phyloP scores from a whole-genome alignment of 2,329 filamentous ascomycete species.

The Mycosphaerella sp. region DNA sequence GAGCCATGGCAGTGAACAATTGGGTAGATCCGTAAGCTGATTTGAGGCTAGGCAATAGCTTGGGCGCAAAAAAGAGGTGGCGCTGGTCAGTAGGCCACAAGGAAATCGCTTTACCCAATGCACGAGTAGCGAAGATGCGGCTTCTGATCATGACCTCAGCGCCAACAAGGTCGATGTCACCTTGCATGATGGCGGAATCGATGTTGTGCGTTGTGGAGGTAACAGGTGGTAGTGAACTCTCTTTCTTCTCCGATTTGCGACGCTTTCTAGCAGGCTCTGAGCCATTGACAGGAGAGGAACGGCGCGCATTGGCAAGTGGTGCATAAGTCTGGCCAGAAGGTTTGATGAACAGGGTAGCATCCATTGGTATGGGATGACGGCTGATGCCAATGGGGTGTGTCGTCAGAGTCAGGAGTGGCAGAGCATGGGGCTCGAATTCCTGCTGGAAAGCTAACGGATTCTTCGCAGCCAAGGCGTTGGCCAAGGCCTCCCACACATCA shows the following conservation, averaged over 20 bases:
- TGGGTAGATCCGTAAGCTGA: conserved; percentile 81
- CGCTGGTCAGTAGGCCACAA: conserved; percentile 59
- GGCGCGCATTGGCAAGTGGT: conserved; percentile 38
- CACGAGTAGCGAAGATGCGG: conserved; percentile 77
- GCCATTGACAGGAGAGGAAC: conserved; percentile 43
- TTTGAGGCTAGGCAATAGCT: conserved; percentile 59
- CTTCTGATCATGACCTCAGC: conserved; percentile 83
- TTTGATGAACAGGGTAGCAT: conserved; percentile 79
- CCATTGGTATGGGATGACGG: conserved; percentile 87
- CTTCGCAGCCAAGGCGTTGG: conserved; percentile 58
- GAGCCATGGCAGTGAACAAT: conserved; percentile 70
- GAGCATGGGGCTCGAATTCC: conserved; percentile 69
- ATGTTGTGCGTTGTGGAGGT: conserved; percentile 76
- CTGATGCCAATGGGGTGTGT: conserved; percentile 89
- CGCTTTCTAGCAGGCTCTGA: conserved; percentile 68
- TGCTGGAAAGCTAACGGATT: conserved; percentile 59
- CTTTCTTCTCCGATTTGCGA: conserved; percentile 73
- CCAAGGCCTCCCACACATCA: conserved; percentile 77
- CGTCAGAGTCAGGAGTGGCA: conserved; percentile 75
- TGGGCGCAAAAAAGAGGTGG: conserved; percentile 58
- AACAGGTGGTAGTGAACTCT: conserved; percentile 55
- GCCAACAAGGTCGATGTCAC: conserved; percentile 90
- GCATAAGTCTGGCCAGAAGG: conserved; percentile 84
- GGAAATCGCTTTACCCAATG: conserved; percentile 78
- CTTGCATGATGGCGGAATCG: conserved; percentile 95